phyloP scores from a whole-genome alignment of 140 eudicot species.

The Flaveria floridana region DNA sequence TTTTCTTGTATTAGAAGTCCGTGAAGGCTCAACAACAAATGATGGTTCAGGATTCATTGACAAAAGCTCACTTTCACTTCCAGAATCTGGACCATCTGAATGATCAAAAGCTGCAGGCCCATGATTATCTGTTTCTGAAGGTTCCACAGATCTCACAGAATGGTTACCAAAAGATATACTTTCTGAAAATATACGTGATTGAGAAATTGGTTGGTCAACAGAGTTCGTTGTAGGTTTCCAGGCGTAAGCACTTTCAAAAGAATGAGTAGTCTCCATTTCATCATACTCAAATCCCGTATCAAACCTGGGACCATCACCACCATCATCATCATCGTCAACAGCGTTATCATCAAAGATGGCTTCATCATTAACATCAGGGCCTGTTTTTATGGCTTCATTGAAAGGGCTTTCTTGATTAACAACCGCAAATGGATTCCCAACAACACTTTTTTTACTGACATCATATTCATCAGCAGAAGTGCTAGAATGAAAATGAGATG shows the following conservation, averaged over 20 bases:
- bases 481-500: constrained; percentile 43
- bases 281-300: constrained; percentile 47
- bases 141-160: constrained; percentile 27
- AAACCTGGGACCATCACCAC: constrained; percentile 41
- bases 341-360: constrained; percentile 26
- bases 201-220: constrained; percentile 31
- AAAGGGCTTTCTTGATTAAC: constrained; percentile 34
- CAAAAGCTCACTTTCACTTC: constrained; percentile 45
- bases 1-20: constrained; percentile 29
- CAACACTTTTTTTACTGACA: constrained; percentile 35
- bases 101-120: constrained; percentile 33
- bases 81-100: constrained; percentile 59
- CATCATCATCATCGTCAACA: constrained; percentile 43
- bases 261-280: constrained; percentile 41
- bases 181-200: constrained; percentile 32
- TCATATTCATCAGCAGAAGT: constrained; percentile 30
- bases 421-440: constrained; percentile 44
- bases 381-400: constrained; percentile 35
- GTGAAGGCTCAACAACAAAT: constrained; percentile 25
- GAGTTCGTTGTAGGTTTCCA: constrained; percentile 41
- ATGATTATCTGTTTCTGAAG: constrained; percentile 33
- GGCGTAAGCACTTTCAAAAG: constrained; percentile 29
- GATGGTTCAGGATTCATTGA: constrained; percentile 10
- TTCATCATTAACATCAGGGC: constrained; percentile 27
- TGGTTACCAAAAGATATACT: constrained; percentile 28